These are phyloP conservation scores for Petunia hybrid DNA, from an alignment of 305 asterid species.

Conservation along the genomic window DNA sequence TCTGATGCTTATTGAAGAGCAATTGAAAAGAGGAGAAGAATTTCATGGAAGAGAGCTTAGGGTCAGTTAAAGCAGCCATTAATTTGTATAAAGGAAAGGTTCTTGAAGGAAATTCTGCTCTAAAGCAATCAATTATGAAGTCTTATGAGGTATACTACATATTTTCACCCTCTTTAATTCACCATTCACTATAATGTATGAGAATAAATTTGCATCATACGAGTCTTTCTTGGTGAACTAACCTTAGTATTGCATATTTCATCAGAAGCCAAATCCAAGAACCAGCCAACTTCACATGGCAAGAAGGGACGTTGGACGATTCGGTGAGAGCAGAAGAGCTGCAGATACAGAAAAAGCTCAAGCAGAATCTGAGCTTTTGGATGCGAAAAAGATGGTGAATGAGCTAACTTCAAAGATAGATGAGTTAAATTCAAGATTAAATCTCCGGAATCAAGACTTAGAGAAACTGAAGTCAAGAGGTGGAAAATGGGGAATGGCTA, in stretches of 20 bases:
- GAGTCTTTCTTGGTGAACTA: conserved; percentile 4
- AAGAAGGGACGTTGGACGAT: conserved; percentile 47
- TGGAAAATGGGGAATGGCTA: conserved; percentile 38
- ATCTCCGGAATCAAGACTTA: conserved; percentile 44
- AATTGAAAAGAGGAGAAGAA: conserved; percentile 36
- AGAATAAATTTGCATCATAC: background rate
- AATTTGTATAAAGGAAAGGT: conserved; percentile 47
- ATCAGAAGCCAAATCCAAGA: conserved; percentile 49
- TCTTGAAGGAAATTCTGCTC: conserved; percentile 46
- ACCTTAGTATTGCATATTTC: background rate
- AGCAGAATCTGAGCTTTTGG: conserved; percentile 64
- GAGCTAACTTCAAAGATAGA: conserved; percentile 55
- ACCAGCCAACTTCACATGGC: conserved; percentile 65
- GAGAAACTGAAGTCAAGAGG: conserved; percentile 53
- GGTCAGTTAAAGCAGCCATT: conserved; percentile 58
- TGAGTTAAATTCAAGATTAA: conserved; percentile 60
- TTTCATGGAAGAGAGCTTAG: conserved; percentile 36
- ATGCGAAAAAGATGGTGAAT: conserved; percentile 56
- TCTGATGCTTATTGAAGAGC: conserved; percentile 10
- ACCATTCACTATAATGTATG: background rate
- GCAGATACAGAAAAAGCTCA: conserved; percentile 49
- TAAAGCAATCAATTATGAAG: conserved; percentile 38
- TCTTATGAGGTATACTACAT: conserved; percentile 54
- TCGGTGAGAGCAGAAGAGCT: conserved; percentile 42
- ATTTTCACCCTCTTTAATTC: background rate